Conservation (phyloP, 495 filamentous ascomycete genomes). For the Clavariopsis aquatica region DNA sequence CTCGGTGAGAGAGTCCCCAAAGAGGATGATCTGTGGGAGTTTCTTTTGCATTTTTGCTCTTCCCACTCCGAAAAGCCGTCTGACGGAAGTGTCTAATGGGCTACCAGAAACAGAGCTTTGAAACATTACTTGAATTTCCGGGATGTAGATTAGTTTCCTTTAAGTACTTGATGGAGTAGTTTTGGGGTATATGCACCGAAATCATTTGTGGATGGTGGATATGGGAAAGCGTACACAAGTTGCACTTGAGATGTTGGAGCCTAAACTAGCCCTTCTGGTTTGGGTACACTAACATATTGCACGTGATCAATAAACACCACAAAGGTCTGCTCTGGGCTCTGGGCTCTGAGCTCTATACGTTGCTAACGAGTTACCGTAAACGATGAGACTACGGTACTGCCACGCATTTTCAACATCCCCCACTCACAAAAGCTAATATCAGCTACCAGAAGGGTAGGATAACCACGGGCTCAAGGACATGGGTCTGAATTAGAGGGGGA, state of each 20-base stretch:
- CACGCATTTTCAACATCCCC: too few relatives aligned
- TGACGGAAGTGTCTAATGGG: background rate
- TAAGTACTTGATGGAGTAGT: background rate
- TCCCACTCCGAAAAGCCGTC: background rate
- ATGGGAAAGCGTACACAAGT: too few relatives aligned
- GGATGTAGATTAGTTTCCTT: background rate
- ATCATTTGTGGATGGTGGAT: background rate
- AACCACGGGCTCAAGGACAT: background rate
- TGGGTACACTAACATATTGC: too few relatives aligned
- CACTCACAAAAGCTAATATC: too few relatives aligned
- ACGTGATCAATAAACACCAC: too few relatives aligned
- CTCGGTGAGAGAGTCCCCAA: conserved; percentile 38
- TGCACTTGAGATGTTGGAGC: too few relatives aligned
- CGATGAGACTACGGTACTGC: too few relatives aligned
- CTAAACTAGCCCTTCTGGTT: too few relatives aligned
- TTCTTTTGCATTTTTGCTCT: conserved; percentile 2
- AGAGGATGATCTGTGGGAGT: conserved; percentile 37
- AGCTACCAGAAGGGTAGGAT: background rate
- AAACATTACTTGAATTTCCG: background rate
- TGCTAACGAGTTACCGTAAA: too few relatives aligned
- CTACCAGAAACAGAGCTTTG: background rate
- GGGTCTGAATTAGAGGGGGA: background rate
- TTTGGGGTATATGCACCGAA: background rate
- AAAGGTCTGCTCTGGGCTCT: too few relatives aligned
- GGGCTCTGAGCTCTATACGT: too few relatives aligned